Evolutionary conservation across 768 basidiomycete genomes (phyloP).

Genomic region (Porpolomopsis calyptriformis): DNA sequence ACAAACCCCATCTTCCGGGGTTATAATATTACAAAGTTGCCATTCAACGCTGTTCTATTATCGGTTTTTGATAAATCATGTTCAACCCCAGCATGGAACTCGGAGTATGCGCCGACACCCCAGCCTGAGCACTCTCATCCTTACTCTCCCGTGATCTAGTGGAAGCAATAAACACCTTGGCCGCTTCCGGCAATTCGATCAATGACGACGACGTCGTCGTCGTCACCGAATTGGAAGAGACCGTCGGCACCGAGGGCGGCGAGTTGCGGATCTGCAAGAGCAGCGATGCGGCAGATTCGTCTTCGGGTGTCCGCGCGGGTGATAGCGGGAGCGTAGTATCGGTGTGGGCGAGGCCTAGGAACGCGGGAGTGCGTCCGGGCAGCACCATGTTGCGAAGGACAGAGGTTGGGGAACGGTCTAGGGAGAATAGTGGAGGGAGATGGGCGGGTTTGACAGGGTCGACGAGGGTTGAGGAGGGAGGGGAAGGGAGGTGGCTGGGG

Average conservation of each 20-base stretch:
- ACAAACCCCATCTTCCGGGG: too few species aligned
- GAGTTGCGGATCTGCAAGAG: slow-evolving; percentile 52
- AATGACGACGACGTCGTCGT: background rate
- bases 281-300: slow-evolving; percentile 60
- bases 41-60: too few species aligned
- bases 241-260: background rate
- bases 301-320: slow-evolving; percentile 41
- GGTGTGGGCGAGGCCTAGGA: slow-evolving; percentile 11
- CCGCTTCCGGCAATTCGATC: background rate
- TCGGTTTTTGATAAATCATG: background rate
- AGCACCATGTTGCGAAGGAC: slow-evolving; percentile 4
- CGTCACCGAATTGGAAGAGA: background rate
- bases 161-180: background rate
- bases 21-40: too few species aligned
- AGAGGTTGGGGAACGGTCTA: slow-evolving; percentile 19
- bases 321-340: slow-evolving; percentile 19
- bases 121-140: background rate
- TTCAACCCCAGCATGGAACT: slow-evolving; percentile 22
- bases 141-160: background rate
- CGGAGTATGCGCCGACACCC: slow-evolving; percentile 19
- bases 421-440: slow-evolving; percentile 32
- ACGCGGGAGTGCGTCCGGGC: slow-evolving; percentile 6
- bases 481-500: slow-evolving; percentile 37
- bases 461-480: slow-evolving; percentile 46
- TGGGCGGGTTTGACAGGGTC: slow-evolving; percentile 25